Base-by-base conservation (phyloP, 805 yeast species). In the Hanseniaspora lachancei region DNA sequence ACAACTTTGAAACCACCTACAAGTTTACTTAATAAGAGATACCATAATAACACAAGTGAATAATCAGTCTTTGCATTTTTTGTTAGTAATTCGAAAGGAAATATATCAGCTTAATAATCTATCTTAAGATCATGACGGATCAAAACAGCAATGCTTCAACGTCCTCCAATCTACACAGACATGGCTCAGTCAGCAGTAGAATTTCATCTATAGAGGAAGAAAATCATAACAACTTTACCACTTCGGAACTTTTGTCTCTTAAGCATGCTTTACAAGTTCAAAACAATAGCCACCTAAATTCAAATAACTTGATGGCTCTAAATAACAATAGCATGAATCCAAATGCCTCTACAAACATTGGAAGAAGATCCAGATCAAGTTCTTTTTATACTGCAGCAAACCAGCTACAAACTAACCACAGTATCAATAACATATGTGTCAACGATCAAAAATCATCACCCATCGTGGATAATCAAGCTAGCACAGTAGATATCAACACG, bases 401-500 rank as follows among this genome's bases (percentile, higher is more conserved):
- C 27, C 47, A 51, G 24, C 21, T 8, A 12, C 57, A 57, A 18
- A 76, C 72, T 3, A 72, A 70, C 10, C 66, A 65, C 47, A 36
- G 50, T 29, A 29, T 41, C 4, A 57, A 58, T 42, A 58, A 51
- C 16, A 3, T 29, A 24, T 2, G 23, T 2, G 44, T 29, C 16
- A 40, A 18, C 3, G 57, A 51, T 16, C 15, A 38, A n/a, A 43
- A 49, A 41, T 16, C 48, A 10, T 29, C 69, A 64, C 29, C 40
- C 9, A 21, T 60, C 58, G 7, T 57, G 54, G 16, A 63, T 62
- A 72, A 68, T 13, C 65, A 62, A 24, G 63, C 61, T 23, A 21
- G 59, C 59, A n/a, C 64, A 58, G 48, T 20, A n/a, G 34, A 32
- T 29, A 67, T 61, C 24, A 49, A 23, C 53, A 47, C 13, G 15